Evolutionary conservation across 805 yeast species (phyloP), one percentile per base, ranked within the genome.

Genomic region (Allodekkera sacchari): DNA sequence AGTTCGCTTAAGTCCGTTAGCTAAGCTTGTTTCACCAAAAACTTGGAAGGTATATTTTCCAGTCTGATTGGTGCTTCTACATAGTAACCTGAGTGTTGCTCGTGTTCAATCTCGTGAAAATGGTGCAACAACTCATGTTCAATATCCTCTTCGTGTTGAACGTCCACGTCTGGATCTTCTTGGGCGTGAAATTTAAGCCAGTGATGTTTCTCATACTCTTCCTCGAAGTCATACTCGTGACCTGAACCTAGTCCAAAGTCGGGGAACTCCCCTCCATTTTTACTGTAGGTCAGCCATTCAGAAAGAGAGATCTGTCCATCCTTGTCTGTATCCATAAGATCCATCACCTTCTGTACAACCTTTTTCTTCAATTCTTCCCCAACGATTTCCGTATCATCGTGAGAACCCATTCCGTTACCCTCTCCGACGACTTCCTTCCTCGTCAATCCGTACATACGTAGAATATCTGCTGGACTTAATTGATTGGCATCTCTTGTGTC

Each of bases 181-280:
- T 83, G 74, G 34, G 71, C 66, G 51, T 83, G 92, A 50, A 68
- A 78, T 57, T 85, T 64, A 38, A 77, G 71, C 96, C 96, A 89
- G 55, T 88, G 97, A 54, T 88, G 96, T 35, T 83, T 77, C 53
- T 89, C 96, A 52, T 88, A 89, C 53, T 88, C 96, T 44, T 74
- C 70, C 56, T 88, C 97, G 50, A 87, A 89, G 59, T 84, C 95
- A 22, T 87, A 79, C 59, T 88, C 96, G 50, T 88, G 96, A 11
- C 57, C 59, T 6, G 84, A 88, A 19, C 96, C 97, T 37, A 78
- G 76, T 7, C 95, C 94, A 53, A 88, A 75, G 55, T 89, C 96
- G 1, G 96, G 96, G 49, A 89, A 71, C 40, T 72, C 71, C 1
- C 81, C 79, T 7, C 94, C 94, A 9, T 54, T 57, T 2, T 55